A percentile compares a stretch with the other conserved stretches of the same genome.
These are phyloP conservation scores for Neurospora crassa DNA, from an alignment of 2,329 filamentous ascomycete genomes.

Conservation along the genomic window DNA sequence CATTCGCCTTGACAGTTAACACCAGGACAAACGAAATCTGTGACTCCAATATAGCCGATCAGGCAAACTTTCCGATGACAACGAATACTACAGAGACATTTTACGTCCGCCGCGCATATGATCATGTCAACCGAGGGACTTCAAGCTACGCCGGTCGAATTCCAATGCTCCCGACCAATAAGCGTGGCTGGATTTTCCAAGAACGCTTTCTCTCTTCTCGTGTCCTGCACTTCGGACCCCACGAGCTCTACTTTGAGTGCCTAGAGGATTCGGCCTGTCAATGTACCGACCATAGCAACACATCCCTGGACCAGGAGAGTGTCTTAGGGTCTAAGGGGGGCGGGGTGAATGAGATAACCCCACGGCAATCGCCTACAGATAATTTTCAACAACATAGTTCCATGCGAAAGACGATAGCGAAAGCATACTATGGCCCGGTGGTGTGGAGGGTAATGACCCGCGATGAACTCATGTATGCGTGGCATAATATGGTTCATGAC, in stretches of 20 bases:
- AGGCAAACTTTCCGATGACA: not conserved
- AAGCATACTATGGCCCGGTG: not conserved
- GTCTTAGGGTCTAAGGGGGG: not conserved
- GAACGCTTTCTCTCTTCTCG: conserved; percentile 15
- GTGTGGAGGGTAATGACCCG: not conserved
- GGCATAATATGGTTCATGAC: conserved; percentile 9
- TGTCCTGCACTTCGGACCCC: conserved; percentile 12
- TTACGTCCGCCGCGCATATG: conserved; percentile 4
- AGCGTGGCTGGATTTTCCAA: conserved; percentile 17
- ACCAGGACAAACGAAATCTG: not conserved
- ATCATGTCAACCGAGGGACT: conserved; percentile 1
- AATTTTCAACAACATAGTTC: not conserved
- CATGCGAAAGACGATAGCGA: not conserved
- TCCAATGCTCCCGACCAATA: conserved; percentile 5
- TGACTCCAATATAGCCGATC: not conserved
- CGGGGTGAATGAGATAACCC: conserved; percentile 2
- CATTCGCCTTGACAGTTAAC: not conserved
- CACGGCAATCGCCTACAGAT: no score
- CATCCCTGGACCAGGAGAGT: not conserved
- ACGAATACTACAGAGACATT: not conserved
- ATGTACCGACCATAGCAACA: conserved; percentile 2
- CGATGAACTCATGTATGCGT: not conserved
- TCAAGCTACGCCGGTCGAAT: not conserved
- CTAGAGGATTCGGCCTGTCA: conserved; percentile 6
- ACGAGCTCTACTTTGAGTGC: conserved; percentile 13